Base-by-base conservation (phyloP, 2,329 filamentous ascomycete species). In the Sporothrix protearum region DNA sequence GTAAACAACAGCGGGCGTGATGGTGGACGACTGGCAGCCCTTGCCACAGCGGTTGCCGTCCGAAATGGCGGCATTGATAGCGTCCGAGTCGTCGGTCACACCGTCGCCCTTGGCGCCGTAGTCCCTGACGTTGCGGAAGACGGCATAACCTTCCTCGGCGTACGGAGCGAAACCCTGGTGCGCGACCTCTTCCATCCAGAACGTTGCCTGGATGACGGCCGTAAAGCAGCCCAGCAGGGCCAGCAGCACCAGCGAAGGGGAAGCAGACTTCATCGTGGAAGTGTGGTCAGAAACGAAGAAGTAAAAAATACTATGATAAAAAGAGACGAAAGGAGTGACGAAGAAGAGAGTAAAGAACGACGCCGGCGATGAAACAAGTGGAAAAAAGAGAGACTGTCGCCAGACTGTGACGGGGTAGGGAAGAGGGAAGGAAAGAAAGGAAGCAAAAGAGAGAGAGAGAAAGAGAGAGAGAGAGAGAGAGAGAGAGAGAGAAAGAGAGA, bases 21-120 rank as follows among this genome's bases (percentile, higher is more conserved):
- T 73, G 4, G 74, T 75, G 3, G 73, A 73, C 9, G 72, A 68
- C 30, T 36, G 63, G 42, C 71, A 72, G 49, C 72, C 73, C 7
- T 71, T 39, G 22, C 67, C 74, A 39, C 75, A 74, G 59, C 74
- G 73, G 49, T 69, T 72, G 30, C 71, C 71, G 25, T 78, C 77
- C 71, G 86, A 83, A 72, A 96, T 85, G 16, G 92, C 86, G 22
- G 81, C 81, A 77, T 94, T 91, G 73, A 96, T 87, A n/a, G 87
- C 88, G 10, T 82, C 83, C 1, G 92, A 94, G 77, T 96, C 93
- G 75, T 96, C 92, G 0, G 91, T 89, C 1, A 79, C 78, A 36
- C 91, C 92, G 76, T 73, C 68, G 16, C 66, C 83, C 73, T 76
- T 80, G 66, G 83, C 83, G 61, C 83, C 83, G 72, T 82, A 85